Conservation (phyloP, 2,329 filamentous ascomycete genomes). For the Ceratocystis ficicola region DNA sequence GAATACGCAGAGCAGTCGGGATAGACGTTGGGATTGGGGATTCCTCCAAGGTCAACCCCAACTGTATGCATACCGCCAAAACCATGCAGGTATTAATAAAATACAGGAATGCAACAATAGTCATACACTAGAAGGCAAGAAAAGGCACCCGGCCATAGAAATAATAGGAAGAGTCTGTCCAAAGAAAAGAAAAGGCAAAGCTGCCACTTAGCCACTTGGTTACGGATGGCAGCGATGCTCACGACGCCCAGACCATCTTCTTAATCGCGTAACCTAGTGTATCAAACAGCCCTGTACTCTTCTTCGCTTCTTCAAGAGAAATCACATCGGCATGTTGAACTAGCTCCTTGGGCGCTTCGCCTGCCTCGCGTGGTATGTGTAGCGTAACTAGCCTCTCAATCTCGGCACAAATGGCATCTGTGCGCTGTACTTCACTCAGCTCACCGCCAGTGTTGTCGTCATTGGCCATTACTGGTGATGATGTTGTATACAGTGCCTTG, state of each 20-base stretch:
- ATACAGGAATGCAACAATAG: conserved; percentile 1
- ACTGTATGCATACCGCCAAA: neutral
- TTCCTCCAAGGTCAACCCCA: neutral
- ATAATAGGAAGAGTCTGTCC: neutral
- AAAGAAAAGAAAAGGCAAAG: neutral
- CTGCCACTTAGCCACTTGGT: too few relatives aligned
- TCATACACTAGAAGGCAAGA: neutral
- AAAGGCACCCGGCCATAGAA: conserved; percentile 14
- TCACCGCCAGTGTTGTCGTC: conserved; percentile 30
- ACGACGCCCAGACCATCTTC: conserved; percentile 73
- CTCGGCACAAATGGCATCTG: conserved; percentile 58
- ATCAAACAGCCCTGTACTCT: conserved; percentile 74
- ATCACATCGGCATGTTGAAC: conserved; percentile 61
- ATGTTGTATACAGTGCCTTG: conserved; percentile 44
- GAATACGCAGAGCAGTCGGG: neutral
- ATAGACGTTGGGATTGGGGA: neutral
- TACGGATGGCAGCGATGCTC: neutral
- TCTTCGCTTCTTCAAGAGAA: conserved; percentile 70
- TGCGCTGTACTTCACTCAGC: conserved; percentile 43
- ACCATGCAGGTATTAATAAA: conserved; percentile 10
- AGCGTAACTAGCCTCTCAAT: conserved; percentile 55
- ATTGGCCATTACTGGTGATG: conserved; percentile 43
- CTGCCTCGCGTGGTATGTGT: conserved; percentile 32
- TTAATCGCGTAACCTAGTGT: conserved; percentile 82
- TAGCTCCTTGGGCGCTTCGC: conserved; percentile 36